Conservation (phyloP, 2,329 filamentous ascomycete species). For the Nemania diffusa region DNA sequence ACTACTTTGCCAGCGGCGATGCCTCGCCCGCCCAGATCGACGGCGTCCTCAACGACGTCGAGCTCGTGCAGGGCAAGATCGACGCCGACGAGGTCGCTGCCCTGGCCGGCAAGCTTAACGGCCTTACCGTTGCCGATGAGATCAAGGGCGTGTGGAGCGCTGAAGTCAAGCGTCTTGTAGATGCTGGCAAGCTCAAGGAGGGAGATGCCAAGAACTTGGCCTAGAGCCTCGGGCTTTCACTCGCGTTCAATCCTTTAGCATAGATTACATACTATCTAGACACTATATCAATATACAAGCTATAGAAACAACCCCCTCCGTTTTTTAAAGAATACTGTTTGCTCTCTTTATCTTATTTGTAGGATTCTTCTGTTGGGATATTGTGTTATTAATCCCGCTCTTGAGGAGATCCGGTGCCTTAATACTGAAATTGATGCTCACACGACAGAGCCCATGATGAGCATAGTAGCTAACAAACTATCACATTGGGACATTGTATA, state of each 20-base stretch:
- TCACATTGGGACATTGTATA: too few relatives aligned
- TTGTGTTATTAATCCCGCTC: not conserved
- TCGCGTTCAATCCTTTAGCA: not conserved
- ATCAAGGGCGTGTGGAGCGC: constrained; percentile 86
- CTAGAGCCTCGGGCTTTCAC: constrained; percentile 3
- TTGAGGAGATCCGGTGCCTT: too few relatives aligned
- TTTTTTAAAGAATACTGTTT: not conserved
- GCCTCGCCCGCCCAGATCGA: constrained; percentile 82
- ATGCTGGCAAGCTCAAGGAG: constrained; percentile 85
- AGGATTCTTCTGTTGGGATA: not conserved
- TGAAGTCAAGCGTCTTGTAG: constrained; percentile 81
- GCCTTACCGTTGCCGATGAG: constrained; percentile 80
- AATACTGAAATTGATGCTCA: too few relatives aligned
- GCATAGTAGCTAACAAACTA: too few relatives aligned
- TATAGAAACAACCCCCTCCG: not conserved
- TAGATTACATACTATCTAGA: constrained; percentile 11
- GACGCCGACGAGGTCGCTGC: constrained; percentile 90
- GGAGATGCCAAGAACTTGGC: constrained; percentile 73
- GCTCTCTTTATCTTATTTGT: not conserved
- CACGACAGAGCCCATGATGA: too few relatives aligned
- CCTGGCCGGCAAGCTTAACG: constrained; percentile 82
- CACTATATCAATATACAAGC: constrained; percentile 8
- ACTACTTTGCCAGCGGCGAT: constrained; percentile 87
- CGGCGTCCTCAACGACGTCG: constrained; percentile 83
- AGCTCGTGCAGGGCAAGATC: constrained; percentile 86